Percentiles rank a stretch among this genome's conserved stretches.
Conservation (phyloP, 192 early-diverging fungal species). For the Entomortierella lignicola region DNA sequence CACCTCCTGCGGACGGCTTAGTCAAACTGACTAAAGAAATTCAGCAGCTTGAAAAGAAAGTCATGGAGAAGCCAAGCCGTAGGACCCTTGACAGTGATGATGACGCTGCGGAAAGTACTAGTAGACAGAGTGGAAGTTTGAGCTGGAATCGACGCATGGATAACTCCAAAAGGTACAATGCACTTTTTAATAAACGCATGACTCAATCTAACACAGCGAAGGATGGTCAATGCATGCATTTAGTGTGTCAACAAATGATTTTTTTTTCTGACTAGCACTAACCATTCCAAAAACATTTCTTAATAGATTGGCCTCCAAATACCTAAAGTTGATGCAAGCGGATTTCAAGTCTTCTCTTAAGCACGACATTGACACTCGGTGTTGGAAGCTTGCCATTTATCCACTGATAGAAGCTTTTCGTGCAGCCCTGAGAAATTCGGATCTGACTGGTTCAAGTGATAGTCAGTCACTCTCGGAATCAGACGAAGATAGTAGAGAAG, state of each 20-base stretch:
- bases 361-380: slow-evolving; percentile 64
- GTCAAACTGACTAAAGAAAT: slow-evolving; percentile 51
- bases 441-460: slow-evolving; percentile 12
- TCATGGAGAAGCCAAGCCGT: slow-evolving; percentile 45
- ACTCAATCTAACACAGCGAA: slow-evolving; percentile 1
- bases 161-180: slow-evolving; percentile 50
- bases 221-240: neutral
- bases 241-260: too few species aligned
- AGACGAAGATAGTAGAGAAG: slow-evolving; percentile 21
- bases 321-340: slow-evolving; percentile 55
- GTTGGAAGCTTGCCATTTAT: slow-evolving; percentile 67
- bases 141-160: slow-evolving; percentile 44
- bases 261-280: neutral
- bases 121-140: slow-evolving; percentile 16
- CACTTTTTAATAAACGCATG: neutral
- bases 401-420: slow-evolving; percentile 65
- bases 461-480: slow-evolving; percentile 21
- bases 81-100: slow-evolving; percentile 45
- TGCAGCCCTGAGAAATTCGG: slow-evolving; percentile 50
- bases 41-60: slow-evolving; percentile 46
- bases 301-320: slow-evolving; percentile 55
- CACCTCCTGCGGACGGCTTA: slow-evolving; percentile 13
- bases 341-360: slow-evolving; percentile 62
- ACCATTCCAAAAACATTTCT: neutral
- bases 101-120: slow-evolving; percentile 15